Conservation (phyloP, 192 early-diverging fungal species). For the Coemansia sp. region DNA sequence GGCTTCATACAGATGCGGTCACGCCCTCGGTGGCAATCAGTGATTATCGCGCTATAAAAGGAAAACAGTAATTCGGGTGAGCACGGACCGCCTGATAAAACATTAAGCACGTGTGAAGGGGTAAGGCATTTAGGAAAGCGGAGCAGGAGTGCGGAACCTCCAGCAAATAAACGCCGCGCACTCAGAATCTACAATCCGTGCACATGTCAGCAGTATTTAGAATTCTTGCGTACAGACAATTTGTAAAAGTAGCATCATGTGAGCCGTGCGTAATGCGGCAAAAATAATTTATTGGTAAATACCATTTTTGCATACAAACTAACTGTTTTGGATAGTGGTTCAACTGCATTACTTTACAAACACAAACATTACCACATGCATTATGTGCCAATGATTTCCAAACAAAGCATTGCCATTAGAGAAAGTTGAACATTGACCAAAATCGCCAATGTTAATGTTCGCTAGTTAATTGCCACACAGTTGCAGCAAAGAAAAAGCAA, state of each 20-base stretch:
- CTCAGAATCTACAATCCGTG: background rate
- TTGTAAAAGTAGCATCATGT: background rate
- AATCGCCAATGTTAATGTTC: background rate
- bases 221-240: background rate
- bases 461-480: conserved; percentile 1
- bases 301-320: too few relatives aligned
- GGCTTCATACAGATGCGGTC: background rate
- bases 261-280: background rate
- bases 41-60: background rate
- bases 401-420: background rate
- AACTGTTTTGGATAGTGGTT: too few relatives aligned
- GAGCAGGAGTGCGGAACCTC: background rate
- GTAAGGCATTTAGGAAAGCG: background rate
- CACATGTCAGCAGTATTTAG: background rate
- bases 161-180: background rate
- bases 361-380: too few relatives aligned
- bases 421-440: background rate
- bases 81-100: conserved; percentile 5
- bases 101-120: conserved; percentile 5
- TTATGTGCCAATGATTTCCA: background rate
- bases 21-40: background rate
- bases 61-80: conserved; percentile 6
- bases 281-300: too few relatives aligned
- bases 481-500: background rate
- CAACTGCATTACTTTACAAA: too few relatives aligned